Evolutionary conservation across 2,329 filamentous ascomycete genomes (phyloP).

Genomic region (Myriosclerotinia scirpicola): DNA sequence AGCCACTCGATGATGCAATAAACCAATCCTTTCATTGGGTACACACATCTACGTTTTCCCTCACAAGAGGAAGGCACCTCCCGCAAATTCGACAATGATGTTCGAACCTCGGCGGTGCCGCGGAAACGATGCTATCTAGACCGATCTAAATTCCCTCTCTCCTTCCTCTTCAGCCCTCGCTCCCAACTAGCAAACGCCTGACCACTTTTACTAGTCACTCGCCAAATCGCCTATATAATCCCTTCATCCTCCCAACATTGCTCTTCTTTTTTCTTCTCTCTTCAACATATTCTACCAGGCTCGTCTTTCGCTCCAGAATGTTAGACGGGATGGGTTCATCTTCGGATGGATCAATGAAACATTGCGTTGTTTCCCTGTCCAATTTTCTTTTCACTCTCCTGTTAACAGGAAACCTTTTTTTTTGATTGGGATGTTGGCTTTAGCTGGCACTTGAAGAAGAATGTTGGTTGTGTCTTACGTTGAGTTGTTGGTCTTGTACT

Average conservation of each 20-base stretch:
- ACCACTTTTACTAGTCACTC: neutral
- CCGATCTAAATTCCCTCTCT: neutral
- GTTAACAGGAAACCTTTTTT: neutral
- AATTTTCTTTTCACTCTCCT: neutral
- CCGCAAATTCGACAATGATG: neutral
- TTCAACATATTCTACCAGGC: neutral
- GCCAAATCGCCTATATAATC: neutral
- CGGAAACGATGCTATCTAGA: neutral
- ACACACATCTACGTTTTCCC: slow-evolving; percentile 6
- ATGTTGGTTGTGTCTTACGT: neutral
- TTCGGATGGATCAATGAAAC: neutral
- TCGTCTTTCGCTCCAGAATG: neutral
- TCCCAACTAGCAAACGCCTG: neutral
- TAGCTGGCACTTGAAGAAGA: neutral
- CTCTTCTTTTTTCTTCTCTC: neutral
- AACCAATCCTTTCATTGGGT: neutral
- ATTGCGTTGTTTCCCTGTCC: no score
- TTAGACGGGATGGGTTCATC: neutral
- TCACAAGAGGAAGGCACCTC: neutral
- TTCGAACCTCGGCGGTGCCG: neutral
- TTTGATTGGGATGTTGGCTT: neutral
- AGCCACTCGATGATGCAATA: no score
- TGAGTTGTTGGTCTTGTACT: no score
- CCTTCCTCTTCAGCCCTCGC: neutral
- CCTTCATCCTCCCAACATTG: neutral